Conservation (phyloP, 1,284 basidiomycete species). For the Ganoderma boninense region DNA sequence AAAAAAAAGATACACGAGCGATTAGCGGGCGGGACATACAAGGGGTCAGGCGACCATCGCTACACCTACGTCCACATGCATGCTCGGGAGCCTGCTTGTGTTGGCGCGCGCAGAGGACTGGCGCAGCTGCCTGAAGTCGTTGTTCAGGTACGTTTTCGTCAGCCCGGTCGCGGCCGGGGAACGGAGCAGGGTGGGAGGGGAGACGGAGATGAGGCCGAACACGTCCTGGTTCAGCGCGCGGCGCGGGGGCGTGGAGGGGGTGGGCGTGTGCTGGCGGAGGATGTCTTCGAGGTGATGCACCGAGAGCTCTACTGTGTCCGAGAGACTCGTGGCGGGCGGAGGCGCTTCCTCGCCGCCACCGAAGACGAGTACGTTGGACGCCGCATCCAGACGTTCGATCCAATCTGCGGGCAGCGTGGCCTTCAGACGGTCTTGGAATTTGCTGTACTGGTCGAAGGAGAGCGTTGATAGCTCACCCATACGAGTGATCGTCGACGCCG, state of each 20-base stretch:
- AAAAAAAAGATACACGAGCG: constrained; percentile 5
- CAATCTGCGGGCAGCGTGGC: constrained; percentile 31
- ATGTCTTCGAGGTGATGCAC: constrained; percentile 42
- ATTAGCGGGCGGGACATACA: constrained; percentile 31
- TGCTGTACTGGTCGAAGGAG: constrained; percentile 41
- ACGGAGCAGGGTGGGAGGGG: constrained; percentile 74
- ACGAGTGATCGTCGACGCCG: constrained; percentile 45
- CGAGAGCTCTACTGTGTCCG: constrained; percentile 36
- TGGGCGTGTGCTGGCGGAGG: constrained; percentile 34
- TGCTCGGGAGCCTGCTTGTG: constrained; percentile 82
- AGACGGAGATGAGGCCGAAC: constrained; percentile 60
- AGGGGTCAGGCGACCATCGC: constrained; percentile 38
- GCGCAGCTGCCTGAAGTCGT: constrained; percentile 79
- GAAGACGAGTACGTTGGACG: constrained; percentile 31
- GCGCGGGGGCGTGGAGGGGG: constrained; percentile 58
- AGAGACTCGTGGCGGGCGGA: constrained; percentile 26
- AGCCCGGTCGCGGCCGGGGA: constrained; percentile 80
- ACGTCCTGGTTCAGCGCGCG: constrained; percentile 60
- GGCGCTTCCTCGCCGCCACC: constrained; percentile 27
- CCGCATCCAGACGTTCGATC: constrained; percentile 32
- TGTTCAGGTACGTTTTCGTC: constrained; percentile 79
- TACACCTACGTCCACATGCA: constrained; percentile 76
- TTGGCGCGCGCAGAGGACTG: constrained; percentile 74
- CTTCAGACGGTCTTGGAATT: constrained; percentile 35
- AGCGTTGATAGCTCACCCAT: constrained; percentile 52